phyloP scores from a whole-genome alignment of 805 yeast genomes.

The Candida michaelii region DNA sequence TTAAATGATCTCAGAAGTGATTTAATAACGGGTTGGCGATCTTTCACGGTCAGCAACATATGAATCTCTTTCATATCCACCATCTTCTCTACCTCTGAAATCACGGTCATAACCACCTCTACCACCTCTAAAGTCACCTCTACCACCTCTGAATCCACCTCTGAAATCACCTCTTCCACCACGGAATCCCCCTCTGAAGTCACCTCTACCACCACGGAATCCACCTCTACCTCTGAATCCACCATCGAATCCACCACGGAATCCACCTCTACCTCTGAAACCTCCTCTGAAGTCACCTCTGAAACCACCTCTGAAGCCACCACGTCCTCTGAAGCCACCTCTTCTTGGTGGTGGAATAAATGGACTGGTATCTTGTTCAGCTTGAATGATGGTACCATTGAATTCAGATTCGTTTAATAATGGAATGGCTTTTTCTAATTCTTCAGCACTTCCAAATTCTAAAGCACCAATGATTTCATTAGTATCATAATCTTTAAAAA shows the following conservation, averaged over 20 bases:
- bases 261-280: slow-evolving; percentile 37
- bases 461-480: slow-evolving; percentile 49
- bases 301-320: slow-evolving; percentile 40
- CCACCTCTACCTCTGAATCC: slow-evolving; percentile 36
- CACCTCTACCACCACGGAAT: slow-evolving; percentile 35
- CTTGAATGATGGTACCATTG: slow-evolving; percentile 67
- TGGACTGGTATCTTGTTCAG: slow-evolving; percentile 76
- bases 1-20: background rate
- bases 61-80: slow-evolving; percentile 47
- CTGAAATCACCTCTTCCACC: slow-evolving; percentile 39
- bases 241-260: slow-evolving; percentile 34
- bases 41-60: slow-evolving; percentile 46
- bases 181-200: slow-evolving; percentile 35
- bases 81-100: slow-evolving; percentile 33
- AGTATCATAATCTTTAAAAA: slow-evolving; percentile 49
- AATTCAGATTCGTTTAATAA: slow-evolving; percentile 69
- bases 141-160: slow-evolving; percentile 38
- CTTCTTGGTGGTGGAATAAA: slow-evolving; percentile 53
- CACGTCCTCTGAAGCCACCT: slow-evolving; percentile 35
- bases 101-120: slow-evolving; percentile 38
- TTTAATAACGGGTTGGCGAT: slow-evolving; percentile 72
- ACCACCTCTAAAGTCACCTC: slow-evolving; percentile 36
- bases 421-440: slow-evolving; percentile 70
- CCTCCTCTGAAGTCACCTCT: slow-evolving; percentile 36
- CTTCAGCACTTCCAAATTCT: slow-evolving; percentile 66